phyloP scores from a whole-genome alignment of 2,329 filamentous ascomycete genomes.

The Beauveria scarabaeidicola region DNA sequence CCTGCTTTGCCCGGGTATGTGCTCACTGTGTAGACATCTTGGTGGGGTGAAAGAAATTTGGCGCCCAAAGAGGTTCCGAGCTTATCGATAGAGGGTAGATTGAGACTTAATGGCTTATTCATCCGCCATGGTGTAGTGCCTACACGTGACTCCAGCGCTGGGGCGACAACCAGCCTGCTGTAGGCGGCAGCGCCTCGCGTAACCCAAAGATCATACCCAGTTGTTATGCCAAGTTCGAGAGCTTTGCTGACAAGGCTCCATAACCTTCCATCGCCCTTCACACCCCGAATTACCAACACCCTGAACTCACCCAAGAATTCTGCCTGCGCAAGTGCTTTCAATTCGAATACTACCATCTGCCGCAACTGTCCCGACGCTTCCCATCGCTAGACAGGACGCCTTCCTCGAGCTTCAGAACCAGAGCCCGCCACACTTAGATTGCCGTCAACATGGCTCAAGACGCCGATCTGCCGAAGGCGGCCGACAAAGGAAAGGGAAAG shows the following conservation, averaged over 20 bases:
- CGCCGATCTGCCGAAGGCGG: conserved; percentile 72
- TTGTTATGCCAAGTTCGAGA: conserved; percentile 18
- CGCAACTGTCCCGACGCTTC: not conserved
- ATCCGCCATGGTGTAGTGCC: not conserved
- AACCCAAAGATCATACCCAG: conserved; percentile 27
- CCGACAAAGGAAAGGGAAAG: conserved; percentile 97
- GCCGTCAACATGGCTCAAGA: conserved; percentile 77
- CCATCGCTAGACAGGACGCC: not conserved
- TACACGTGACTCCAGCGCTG: conserved; percentile 26
- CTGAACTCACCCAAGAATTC: not conserved
- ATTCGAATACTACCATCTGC: not conserved
- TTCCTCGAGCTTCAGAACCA: not conserved
- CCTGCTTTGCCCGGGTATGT: not conserved
- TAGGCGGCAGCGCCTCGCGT: conserved; percentile 39
- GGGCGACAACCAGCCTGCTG: conserved; percentile 18
- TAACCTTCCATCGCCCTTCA: conserved; percentile 27
- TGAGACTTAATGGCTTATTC: conserved; percentile 11
- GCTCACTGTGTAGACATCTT: not conserved
- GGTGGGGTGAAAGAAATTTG: conserved; percentile 20
- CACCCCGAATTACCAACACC: not conserved
- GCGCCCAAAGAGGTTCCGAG: conserved; percentile 18
- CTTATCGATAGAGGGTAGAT: conserved; percentile 15
- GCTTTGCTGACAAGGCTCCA: conserved; percentile 31
- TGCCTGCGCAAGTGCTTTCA: not conserved
- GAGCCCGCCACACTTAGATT: conserved; percentile 17